Evolutionary conservation across 2,329 filamentous ascomycete genomes (phyloP).

Genomic region (Colletotrichum sp.): DNA sequence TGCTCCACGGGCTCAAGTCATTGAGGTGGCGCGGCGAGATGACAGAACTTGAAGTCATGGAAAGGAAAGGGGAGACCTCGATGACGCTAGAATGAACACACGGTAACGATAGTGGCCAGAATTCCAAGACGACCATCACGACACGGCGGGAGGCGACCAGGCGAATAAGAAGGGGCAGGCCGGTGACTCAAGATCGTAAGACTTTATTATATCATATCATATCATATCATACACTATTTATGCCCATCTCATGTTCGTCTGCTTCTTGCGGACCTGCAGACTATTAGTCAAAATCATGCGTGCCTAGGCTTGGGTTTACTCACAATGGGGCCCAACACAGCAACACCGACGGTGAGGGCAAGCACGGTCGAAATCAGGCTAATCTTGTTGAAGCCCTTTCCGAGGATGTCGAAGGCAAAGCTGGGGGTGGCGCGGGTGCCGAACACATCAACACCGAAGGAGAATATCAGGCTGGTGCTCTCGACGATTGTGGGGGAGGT

Average conservation of each 20-base stretch:
- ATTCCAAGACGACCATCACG: background rate
- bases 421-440: conserved; percentile 87
- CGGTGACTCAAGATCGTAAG: background rate
- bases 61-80: background rate
- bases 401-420: conserved; percentile 88
- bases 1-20: background rate
- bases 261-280: conserved; percentile 63
- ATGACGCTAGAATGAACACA: background rate
- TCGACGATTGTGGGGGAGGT: conserved; percentile 82
- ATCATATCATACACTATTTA: conserved; percentile 6
- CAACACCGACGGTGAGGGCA: conserved; percentile 77
- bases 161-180: background rate
- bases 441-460: conserved; percentile 88
- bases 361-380: conserved; percentile 84
- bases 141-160: background rate
- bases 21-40: background rate
- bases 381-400: conserved; percentile 91
- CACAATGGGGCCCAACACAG: conserved; percentile 85
- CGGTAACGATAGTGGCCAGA: background rate
- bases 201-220: conserved; percentile 12
- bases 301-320: conserved; percentile 35
- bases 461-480: conserved; percentile 89
- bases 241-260: conserved; percentile 70
- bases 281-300: conserved; percentile 33
- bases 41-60: background rate